Evolutionary conservation across 495 filamentous ascomycete genomes (phyloP), one percentile per base, ranked within the genome.

Genomic region (Podospora comata): DNA sequence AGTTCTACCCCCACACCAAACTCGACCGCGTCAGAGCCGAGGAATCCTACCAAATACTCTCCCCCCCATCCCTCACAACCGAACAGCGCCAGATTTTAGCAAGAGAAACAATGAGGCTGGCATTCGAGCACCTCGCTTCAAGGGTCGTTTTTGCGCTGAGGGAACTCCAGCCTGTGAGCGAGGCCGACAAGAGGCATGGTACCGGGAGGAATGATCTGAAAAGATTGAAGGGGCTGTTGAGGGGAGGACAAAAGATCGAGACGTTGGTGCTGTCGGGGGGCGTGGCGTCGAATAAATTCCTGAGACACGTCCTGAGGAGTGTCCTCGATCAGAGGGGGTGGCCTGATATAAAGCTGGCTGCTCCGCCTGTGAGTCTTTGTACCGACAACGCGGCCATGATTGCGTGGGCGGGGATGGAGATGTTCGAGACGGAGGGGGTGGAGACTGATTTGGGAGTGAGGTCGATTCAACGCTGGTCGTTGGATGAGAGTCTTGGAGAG

Each of bases 311-410:
- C 55, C 77, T 96, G 20, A 83, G 86, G 3, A 68, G 76, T 4
- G 85, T 86, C 62, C 78, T 97, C 39, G 83, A 90, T 71, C 85
- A 78, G 13, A 81, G 88, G 16, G 91, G 91, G 0, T 90, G 86
- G 71, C 70, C 70, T 5, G 67, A 89, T 67, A 77, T 97, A n/a
- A 67, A 81, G 30, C 71, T 98, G 15, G 76, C 88, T 4, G 89
- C 89, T 54, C 95, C 95, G 23, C 95, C 95, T 4, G 74, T 84
- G 23, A 79, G 82, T 60, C 81, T 94, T 69, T 97, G 95, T 71
- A 97, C 92, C 0, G 95, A 99, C 74, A 97, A 98, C 80, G 95
- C 94, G 18, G 92, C 92, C n/a, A 99, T 98, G 95, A 93, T 97
- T 71, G 94, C 91, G 0, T 99, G 95, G 95, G 85, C 94, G 5